These are phyloP conservation scores for Pisolithus thermaeus DNA, from an alignment of 1,284 basidiomycete species.

Conservation along the genomic window DNA sequence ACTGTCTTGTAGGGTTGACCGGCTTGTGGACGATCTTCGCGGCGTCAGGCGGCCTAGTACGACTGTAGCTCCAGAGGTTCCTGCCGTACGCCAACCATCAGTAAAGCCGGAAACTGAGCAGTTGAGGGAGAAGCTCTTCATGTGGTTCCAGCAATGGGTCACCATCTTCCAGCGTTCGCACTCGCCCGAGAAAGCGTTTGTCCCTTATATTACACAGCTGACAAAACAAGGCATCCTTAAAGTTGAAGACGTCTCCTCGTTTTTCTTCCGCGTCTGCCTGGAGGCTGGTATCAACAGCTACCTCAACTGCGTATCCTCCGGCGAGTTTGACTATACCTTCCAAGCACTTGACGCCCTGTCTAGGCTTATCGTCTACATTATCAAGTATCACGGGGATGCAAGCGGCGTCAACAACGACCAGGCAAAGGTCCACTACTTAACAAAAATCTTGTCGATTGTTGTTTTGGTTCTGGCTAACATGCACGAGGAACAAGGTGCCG, in stretches of 20 bases:
- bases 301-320: conserved; percentile 76
- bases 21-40: conserved; percentile 69
- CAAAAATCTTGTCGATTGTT: conserved; percentile 97
- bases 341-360: conserved; percentile 95
- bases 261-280: conserved; percentile 98
- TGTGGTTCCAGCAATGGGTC: conserved; percentile 93
- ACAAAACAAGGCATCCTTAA: conserved; percentile 96
- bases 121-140: conserved; percentile 62
- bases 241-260: conserved; percentile 92
- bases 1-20: conserved; percentile 38
- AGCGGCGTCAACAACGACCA: conserved; percentile 85
- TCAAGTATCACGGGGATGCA: conserved; percentile 98
- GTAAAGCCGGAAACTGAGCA: conserved; percentile 67
- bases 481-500: conserved; percentile 88
- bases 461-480: conserved; percentile 92
- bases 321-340: conserved; percentile 77
- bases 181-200: conserved; percentile 90
- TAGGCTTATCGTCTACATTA: conserved; percentile 93
- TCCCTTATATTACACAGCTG: conserved; percentile 94
- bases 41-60: conserved; percentile 42
- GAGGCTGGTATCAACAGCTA: conserved; percentile 93
- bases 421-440: conserved; percentile 94
- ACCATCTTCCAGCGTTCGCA: conserved; percentile 88
- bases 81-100: conserved; percentile 40
- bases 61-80: conserved; percentile 31